A percentile compares a stretch with the other conserved stretches of the same genome.
Evolutionary conservation across 2,329 filamentous ascomycete species (phyloP).

Genomic region (Exophiala sp.): DNA sequence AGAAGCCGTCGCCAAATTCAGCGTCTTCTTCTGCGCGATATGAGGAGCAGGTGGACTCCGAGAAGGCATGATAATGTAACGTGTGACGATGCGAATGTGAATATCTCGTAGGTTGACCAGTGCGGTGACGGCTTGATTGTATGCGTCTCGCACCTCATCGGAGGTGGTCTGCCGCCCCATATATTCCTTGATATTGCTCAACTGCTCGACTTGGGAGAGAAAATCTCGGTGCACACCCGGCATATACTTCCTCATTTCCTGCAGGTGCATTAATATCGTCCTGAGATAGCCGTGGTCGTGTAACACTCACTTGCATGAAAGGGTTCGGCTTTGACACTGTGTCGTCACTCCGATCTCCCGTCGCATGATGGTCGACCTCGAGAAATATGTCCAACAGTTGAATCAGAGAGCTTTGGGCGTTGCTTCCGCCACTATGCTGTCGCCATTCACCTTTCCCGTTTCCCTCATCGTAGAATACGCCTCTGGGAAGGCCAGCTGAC

Average conservation of each 20-base stretch:
- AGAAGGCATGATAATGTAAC: slow-evolving; percentile 51
- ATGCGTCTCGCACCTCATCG: slow-evolving; percentile 30
- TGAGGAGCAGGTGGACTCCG: slow-evolving; percentile 23
- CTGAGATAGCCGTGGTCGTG: background rate
- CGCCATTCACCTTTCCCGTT: slow-evolving; percentile 48
- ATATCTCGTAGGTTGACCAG: slow-evolving; percentile 49
- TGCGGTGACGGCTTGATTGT: slow-evolving; percentile 14
- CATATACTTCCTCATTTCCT: slow-evolving; percentile 56
- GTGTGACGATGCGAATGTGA: slow-evolving; percentile 52
- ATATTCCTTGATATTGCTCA: slow-evolving; percentile 47
- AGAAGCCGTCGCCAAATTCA: slow-evolving; percentile 48
- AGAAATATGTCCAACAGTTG: slow-evolving; percentile 54
- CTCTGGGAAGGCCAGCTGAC: slow-evolving; percentile 47
- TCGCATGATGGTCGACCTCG: slow-evolving; percentile 46
- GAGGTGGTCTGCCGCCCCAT: slow-evolving; percentile 37
- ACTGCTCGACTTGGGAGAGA: slow-evolving; percentile 43
- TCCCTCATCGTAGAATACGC: slow-evolving; percentile 53
- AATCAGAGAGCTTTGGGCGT: slow-evolving; percentile 54
- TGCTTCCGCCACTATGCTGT: slow-evolving; percentile 53
- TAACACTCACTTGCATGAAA: slow-evolving; percentile 33
- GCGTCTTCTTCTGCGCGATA: slow-evolving; percentile 23
- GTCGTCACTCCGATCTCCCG: slow-evolving; percentile 33
- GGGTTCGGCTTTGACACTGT: slow-evolving; percentile 24
- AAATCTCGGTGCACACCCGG: slow-evolving; percentile 52
- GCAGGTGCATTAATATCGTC: slow-evolving; percentile 13